Conservation (phyloP, 805 yeast species). For the Starmerella apis region DNA sequence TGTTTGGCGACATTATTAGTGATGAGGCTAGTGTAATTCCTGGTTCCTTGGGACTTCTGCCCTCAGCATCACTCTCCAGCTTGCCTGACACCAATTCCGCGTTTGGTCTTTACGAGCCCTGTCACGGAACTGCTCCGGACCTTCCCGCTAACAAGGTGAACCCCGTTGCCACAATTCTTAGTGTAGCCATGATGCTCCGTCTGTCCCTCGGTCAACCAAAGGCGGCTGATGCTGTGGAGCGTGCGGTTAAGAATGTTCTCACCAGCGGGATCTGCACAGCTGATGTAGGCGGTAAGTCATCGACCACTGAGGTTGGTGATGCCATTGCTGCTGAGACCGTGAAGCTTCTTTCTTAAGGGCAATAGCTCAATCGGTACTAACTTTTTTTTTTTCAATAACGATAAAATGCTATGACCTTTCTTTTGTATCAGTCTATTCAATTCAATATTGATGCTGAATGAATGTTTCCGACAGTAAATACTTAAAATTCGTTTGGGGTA, state of each 20-base stretch:
- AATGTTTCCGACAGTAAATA: no score
- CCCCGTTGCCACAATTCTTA: constrained; percentile 89
- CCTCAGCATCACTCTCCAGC: constrained; percentile 94
- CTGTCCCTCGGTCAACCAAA: constrained; percentile 71
- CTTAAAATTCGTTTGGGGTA: no score
- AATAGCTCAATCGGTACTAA: not conserved
- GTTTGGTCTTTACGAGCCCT: constrained; percentile 94
- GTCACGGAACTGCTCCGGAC: constrained; percentile 98
- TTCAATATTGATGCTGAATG: no score
- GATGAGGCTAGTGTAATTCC: constrained; percentile 98
- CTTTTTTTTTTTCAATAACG: not conserved
- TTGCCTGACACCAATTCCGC: constrained; percentile 90
- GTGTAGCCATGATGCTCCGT: constrained; percentile 95
- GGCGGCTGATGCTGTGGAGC: constrained; percentile 81
- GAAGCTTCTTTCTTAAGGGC: constrained; percentile 35
- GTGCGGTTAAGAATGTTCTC: constrained; percentile 73
- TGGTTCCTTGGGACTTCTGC: constrained; percentile 90
- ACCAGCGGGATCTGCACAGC: constrained; percentile 83
- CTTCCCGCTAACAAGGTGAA: constrained; percentile 77
- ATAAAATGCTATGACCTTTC: not conserved
- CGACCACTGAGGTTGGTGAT: constrained; percentile 88
- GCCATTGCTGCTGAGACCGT: constrained; percentile 71
- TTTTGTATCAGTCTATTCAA: no score
- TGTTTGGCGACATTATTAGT: constrained; percentile 97
- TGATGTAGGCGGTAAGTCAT: constrained; percentile 74